Conservation (phyloP, 1,284 basidiomycete genomes). For the Tilletia indica region DNA sequence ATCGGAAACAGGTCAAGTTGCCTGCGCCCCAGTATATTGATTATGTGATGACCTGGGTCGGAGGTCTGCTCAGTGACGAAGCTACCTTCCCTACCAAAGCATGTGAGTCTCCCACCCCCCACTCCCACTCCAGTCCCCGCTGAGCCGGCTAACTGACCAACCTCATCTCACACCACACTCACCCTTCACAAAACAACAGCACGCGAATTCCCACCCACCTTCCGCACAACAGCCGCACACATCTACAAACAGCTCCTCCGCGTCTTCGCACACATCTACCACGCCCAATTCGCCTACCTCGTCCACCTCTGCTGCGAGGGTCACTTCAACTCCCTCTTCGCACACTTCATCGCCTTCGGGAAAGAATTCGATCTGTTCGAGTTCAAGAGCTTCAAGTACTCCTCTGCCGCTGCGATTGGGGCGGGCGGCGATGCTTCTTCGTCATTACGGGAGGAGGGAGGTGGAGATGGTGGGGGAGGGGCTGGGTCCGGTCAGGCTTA, state of each 20-base stretch:
- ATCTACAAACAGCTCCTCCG: conserved; percentile 94
- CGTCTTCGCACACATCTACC: conserved; percentile 96
- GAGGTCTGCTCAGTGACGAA: conserved; percentile 89
- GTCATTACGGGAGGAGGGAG: too few relatives aligned
- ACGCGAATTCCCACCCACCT: conserved; percentile 84
- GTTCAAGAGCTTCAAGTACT: conserved; percentile 69
- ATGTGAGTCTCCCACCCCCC: conserved; percentile 61
- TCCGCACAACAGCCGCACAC: conserved; percentile 90
- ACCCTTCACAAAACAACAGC: conserved; percentile 61
- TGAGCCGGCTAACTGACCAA: neutral
- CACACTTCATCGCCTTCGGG: conserved; percentile 88
- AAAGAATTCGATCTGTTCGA: conserved; percentile 77
- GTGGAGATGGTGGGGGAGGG: conserved; percentile 15
- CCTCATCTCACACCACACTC: neutral
- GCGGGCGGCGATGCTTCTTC: conserved; percentile 19
- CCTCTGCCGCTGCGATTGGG: conserved; percentile 3
- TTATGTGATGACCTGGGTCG: conserved; percentile 98
- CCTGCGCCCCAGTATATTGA: conserved; percentile 97
- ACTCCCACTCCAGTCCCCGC: neutral
- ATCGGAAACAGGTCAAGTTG: conserved; percentile 83
- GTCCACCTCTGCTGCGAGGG: conserved; percentile 92
- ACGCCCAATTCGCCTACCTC: conserved; percentile 85
- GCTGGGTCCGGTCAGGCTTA: conserved; percentile 29
- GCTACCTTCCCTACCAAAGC: conserved; percentile 91
- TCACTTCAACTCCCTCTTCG: conserved; percentile 96